Evolutionary conservation across 2,329 filamentous ascomycete species (phyloP).

Genomic region (Parafenestella ontariensis): DNA sequence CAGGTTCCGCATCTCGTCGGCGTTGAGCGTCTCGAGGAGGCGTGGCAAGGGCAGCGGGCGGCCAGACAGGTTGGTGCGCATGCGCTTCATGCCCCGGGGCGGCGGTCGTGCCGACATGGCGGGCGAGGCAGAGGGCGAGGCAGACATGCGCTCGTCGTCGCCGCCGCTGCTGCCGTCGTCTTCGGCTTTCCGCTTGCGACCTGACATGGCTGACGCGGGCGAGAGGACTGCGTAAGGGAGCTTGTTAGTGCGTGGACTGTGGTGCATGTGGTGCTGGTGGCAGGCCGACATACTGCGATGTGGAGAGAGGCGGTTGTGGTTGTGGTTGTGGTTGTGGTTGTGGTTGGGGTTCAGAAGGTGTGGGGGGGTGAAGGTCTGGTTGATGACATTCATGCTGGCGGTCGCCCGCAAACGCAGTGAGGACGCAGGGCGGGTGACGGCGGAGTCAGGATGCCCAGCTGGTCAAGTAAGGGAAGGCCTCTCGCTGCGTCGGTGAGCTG

Average conservation of each 20-base stretch:
- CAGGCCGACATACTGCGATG: slow-evolving; percentile 55
- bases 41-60: slow-evolving; percentile 72
- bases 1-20: slow-evolving; percentile 80
- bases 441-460: not conserved
- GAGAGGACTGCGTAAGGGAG: slow-evolving; percentile 35
- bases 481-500: slow-evolving; percentile 12
- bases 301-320: slow-evolving; percentile 60
- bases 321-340: too few species aligned
- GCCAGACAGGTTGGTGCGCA: slow-evolving; percentile 72
- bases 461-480: slow-evolving; percentile 3
- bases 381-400: slow-evolving; percentile 66
- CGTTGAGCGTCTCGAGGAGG: slow-evolving; percentile 92
- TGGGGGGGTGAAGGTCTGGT: slow-evolving; percentile 66
- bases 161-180: slow-evolving; percentile 65
- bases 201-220: slow-evolving; percentile 53
- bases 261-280: slow-evolving; percentile 11
- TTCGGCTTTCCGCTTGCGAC: slow-evolving; percentile 88
- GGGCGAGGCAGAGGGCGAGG: slow-evolving; percentile 84
- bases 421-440: slow-evolving; percentile 13
- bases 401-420: slow-evolving; percentile 30
- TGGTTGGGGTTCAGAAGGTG: slow-evolving; percentile 67
- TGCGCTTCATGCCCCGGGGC: slow-evolving; percentile 61
- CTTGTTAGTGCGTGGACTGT: slow-evolving; percentile 16
- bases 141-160: slow-evolving; percentile 83
- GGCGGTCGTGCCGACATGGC: slow-evolving; percentile 74